phyloP scores from a whole-genome alignment of 1,284 basidiomycete genomes.

The Vanrija sp. region DNA sequence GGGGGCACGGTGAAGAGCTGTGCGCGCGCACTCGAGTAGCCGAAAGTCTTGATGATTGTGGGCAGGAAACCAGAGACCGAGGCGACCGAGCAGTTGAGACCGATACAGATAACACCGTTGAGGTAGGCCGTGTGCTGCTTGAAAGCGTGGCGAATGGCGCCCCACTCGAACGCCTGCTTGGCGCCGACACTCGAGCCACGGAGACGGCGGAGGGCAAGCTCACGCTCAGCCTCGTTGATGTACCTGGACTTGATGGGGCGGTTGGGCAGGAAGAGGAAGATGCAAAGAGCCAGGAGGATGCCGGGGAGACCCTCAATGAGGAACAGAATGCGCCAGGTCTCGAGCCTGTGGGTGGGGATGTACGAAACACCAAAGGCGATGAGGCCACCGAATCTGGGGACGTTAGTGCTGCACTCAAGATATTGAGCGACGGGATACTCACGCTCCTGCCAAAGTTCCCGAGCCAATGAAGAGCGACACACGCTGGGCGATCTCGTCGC shows the following conservation, averaged over 20 bases:
- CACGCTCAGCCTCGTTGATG: constrained; percentile 64
- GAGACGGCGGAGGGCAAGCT: constrained; percentile 59
- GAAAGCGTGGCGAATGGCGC: constrained; percentile 55
- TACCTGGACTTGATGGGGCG: constrained; percentile 68
- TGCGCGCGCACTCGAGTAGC: constrained; percentile 51
- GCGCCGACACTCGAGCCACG: constrained; percentile 67
- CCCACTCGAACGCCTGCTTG: constrained; percentile 27
- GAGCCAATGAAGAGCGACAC: constrained; percentile 42
- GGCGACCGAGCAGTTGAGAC: constrained; percentile 67
- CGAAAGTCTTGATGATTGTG: constrained; percentile 64
- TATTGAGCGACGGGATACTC: no score
- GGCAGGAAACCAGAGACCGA: constrained; percentile 77
- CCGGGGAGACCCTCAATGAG: constrained; percentile 5
- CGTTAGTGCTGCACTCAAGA: no score
- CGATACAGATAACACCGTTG: constrained; percentile 59
- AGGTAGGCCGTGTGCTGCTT: constrained; percentile 54
- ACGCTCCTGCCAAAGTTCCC: constrained; percentile 26
- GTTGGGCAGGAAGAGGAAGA: constrained; percentile 62
- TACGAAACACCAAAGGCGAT: constrained; percentile 54
- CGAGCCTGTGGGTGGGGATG: constrained; percentile 57
- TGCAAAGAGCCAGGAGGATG: constrained; percentile 60
- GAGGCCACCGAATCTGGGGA: constrained; percentile 21
- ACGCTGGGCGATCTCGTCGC: constrained; percentile 38
- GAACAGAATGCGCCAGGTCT: constrained; percentile 8
- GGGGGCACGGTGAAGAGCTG: constrained; percentile 68